Base-by-base conservation (phyloP, 768 basidiomycete genomes). In the Lyophyllum atratum region DNA sequence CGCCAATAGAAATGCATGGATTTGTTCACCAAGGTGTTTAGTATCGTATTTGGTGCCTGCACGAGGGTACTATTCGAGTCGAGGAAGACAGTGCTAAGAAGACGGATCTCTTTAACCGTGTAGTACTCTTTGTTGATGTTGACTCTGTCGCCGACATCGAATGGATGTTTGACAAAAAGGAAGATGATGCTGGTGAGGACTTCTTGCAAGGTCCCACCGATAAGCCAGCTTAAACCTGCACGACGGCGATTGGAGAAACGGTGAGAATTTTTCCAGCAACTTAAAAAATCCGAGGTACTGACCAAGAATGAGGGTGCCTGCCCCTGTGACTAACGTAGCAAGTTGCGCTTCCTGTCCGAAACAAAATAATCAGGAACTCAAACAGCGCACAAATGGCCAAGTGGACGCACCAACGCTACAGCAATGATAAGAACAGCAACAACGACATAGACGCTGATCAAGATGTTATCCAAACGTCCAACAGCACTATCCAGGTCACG, bases 401-500 rank as follows among this genome's bases (percentile, higher is more conserved):
- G 37, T 19, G 50, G 14, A 74, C 84, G 55, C 61, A 87, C 87
- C 67, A 95, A 73, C 44, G 86, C 83, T n/a, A 93, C 87, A 15
- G 92, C 90, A 55, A 95, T 79, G 65, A 97, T 88, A n/a, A 97
- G 69, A 29, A 83, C 70, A 4, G 84, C 85, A 40, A 91, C 77
- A 52, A 95, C 73, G 34, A 85, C 78, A 67, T 89, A 94, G 22
- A 95, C 68, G 50, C 81, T 83, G 86, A 95, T 91, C 60, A 95
- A 77, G 62, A 95, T 94, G 62, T 90, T 87, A 71, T 95, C 92
- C 64, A 95, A 73, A 25, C 90, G 80, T 17, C 91, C 87, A 14
- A 95, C 93, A 5, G 94, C 94, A 49, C 89, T 92, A 70, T 95
- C 94, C 48, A 95, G 75, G 71, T 95, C 92, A 43, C 85, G 80